Base-by-base conservation (phyloP, 2,329 filamentous ascomycete genomes). In the Trichoderma koningii region DNA sequence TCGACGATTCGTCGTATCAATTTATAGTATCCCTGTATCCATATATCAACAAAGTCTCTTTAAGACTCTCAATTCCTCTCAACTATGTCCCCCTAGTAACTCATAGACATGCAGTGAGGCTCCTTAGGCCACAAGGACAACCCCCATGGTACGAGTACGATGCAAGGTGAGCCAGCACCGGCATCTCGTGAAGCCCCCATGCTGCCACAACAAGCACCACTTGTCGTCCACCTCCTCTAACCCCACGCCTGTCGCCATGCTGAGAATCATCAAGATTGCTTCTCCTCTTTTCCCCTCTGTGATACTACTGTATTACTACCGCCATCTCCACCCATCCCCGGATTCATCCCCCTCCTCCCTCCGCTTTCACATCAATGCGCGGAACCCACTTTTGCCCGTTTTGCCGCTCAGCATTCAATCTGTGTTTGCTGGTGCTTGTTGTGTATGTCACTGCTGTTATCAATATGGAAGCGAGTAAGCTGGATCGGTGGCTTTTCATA, bases 351-450 rank as follows among this genome's bases (percentile, higher is more conserved):
- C 30, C 28, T 30, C 45, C 14, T 28, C 14, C 21, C 26, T 57
- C 42, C 21, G 45, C 7, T 48, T 48, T 60, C 38, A 42, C 45
- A 28, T 42, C 30, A 38, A 34, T 21, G 48, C 23, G 6, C 21
- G 38, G 41, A 61, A 41, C 57, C 57, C 57, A 61, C 57, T 61
- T 61, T 61, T 52, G 48, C 57, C 57, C 57, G 57, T 45, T 23
- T 15, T 23, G 38, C 57, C 57, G 57, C 57, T 61, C 57, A 61
- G 57, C 57, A 61, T 61, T 17, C 48, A 21, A 61, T 61, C 57
- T 51, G n/a, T 17, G 17, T 21, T 17, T 19, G 10, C 38, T 12
- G 3, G 38, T n/a, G 17, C 5, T 9, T 42, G 1, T 51, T 30
- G 48, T 30, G 30, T 28, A 23, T 23, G 21, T 23, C 21, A 23